phyloP scores from a whole-genome alignment of 1,284 basidiomycete genomes.

The Irpex lacteus region DNA sequence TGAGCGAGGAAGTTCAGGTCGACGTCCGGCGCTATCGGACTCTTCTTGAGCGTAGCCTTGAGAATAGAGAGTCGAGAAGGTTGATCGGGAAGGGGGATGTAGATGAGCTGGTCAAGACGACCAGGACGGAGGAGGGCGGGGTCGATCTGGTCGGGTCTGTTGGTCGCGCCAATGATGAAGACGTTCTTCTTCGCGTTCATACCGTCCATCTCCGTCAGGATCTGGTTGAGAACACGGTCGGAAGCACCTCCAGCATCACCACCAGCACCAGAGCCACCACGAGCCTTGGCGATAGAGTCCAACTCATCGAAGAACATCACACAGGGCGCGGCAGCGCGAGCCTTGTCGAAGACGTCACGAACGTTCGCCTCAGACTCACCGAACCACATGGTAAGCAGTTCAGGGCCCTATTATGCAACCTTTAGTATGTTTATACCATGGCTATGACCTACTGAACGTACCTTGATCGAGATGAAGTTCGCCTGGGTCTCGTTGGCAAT shows the following conservation, averaged over 20 bases:
- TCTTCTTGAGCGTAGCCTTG: conserved; percentile 89
- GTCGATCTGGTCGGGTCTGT: conserved; percentile 99
- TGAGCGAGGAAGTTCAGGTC: conserved; percentile 88
- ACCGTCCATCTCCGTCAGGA: conserved; percentile 99
- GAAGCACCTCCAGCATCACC: conserved; percentile 95
- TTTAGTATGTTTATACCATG: conserved; percentile 1
- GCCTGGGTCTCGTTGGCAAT: conserved; percentile 99
- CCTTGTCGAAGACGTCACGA: conserved; percentile 99
- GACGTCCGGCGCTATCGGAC: conserved; percentile 85
- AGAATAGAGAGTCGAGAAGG: conserved; percentile 90
- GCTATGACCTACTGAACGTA: conserved; percentile 22
- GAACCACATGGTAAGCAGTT: conserved; percentile 99
- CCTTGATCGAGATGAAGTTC: conserved; percentile 97
- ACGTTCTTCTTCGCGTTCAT: conserved; percentile 99
- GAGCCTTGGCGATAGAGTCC: conserved; percentile 97
- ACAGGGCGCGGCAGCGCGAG: conserved; percentile 96
- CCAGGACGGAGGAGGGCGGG: conserved; percentile 96
- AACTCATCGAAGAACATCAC: conserved; percentile 99
- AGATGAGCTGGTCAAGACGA: conserved; percentile 95
- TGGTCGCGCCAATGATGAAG: conserved; percentile 98
- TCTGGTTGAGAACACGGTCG: conserved; percentile 97
- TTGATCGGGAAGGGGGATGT: conserved; percentile 94
- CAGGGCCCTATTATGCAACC: conserved; percentile 71
- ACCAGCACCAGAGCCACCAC: conserved; percentile 75
- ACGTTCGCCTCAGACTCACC: conserved; percentile 99